Base-by-base conservation (phyloP, 1,284 basidiomycete species). In the Cryptococcus sp. region DNA sequence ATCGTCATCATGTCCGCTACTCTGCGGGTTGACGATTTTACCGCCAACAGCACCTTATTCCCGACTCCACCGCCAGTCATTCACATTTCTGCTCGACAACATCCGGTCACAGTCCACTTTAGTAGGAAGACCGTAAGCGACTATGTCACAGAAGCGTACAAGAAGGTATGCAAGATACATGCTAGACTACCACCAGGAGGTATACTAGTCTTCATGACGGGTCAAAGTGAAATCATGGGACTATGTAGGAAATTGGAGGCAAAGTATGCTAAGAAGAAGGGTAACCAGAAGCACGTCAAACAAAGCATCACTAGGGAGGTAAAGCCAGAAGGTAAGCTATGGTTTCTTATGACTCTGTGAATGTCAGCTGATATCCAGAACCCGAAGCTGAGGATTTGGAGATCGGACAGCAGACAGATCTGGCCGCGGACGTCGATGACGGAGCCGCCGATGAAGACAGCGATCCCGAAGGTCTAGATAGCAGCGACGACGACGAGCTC, bases 1-100 rank as follows among this genome's bases (percentile, higher is more conserved):
- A 79, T 99, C 40, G 84, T 98, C 56, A 96, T 99, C 77, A 98
- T 99, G 96, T 98, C 94, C 39, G 96, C 96, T 1, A 98, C 96
- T 0, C 82, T 98, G 5, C 88, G 93, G 23, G 87, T 98, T 22
- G 83, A 85, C 48, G 96, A 98, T 74, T 98, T 99, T 66, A 85
- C 87, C 1, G 83, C 87, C 56, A 98, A 99, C 75, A 81, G 77
- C 45, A 83, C 83, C 0, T 79, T 99, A 2, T 99, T 99, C 75
- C 59, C 84, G 0, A 79, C 78, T 0, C 84, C 89, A 4, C 94
- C 96, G 14, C 96, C 96, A 0, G 82, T 98, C 46, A 86, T 98
- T 70, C 87, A 85, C 62, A 87, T 98, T 52, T 80, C 85, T 22
- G 88, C 90, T 0, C 86, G 96, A 19, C 94, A 98, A 73, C 87